Conservation (phyloP, 768 basidiomycete species). For the Dacryopinax primogenitus region DNA sequence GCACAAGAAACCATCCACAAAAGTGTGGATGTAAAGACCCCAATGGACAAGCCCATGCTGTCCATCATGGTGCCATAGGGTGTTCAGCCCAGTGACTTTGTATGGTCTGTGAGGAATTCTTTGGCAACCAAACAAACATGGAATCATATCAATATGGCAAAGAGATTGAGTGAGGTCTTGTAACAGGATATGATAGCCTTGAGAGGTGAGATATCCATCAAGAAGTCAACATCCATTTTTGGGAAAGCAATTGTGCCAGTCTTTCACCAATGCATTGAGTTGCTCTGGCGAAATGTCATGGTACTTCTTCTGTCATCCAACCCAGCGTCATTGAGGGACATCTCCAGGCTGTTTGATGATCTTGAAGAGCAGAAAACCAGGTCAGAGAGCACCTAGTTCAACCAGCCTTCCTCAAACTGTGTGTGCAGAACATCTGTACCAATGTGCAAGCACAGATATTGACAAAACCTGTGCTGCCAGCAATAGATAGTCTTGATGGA, state of each 20-base stretch:
- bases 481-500: not conserved
- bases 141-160: not conserved
- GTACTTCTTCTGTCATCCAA: not conserved
- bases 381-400: not conserved
- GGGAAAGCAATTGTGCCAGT: not conserved
- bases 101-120: slow-evolving; percentile 12
- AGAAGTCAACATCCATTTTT: slow-evolving; percentile 8
- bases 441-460: not conserved
- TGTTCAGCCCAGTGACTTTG: slow-evolving; percentile 9
- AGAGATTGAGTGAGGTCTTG: not conserved
- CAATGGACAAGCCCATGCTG: slow-evolving; percentile 16
- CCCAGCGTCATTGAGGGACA: not conserved
- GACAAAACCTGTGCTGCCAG: not conserved
- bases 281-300: slow-evolving; percentile 2
- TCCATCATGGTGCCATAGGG: slow-evolving; percentile 17
- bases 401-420: not conserved
- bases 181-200: not conserved
- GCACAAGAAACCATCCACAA: slow-evolving; percentile 16
- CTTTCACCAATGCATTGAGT: slow-evolving; percentile 5
- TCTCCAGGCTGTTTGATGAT: not conserved
- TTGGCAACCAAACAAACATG: slow-evolving; percentile 12
- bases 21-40: slow-evolving; percentile 21
- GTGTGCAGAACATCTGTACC: not conserved
- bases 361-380: not conserved
- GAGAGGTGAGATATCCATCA: not conserved